Evolutionary conservation across 2,329 filamentous ascomycete genomes (phyloP), one percentile per base, ranked within the genome.

Genomic region (Aspergillus fumigatus): DNA sequence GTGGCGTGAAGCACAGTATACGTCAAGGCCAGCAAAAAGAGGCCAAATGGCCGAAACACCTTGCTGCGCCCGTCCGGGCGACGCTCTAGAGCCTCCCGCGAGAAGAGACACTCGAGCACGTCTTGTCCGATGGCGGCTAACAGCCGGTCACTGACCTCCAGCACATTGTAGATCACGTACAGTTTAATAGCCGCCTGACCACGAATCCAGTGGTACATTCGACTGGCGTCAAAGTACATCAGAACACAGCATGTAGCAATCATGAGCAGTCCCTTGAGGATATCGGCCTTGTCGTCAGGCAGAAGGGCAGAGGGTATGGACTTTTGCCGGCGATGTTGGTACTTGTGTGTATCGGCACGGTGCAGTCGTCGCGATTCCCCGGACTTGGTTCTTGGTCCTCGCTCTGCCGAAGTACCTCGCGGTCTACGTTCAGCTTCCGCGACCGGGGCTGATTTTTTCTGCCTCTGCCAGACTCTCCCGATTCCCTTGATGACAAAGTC

Each of bases 161-260:
- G 84, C 35, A 97, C 90, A 69, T 99, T 99, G 80, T 96, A 99
- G 54, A 99, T 97, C 57, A 99, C 94, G 72, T 99, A 99, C 10
- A 99, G 83, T 71, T 99, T 99, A 77, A 99, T 97, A 7, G 93
- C 92, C 1, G 92, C 93, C 73, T 99, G 94, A 0, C 92, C 94
- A 49, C 93, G 88, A 65, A 99, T 96, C 67, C 92, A 92, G 73
- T 99, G 94, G 69, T 99, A 99, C 90, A 97, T 97, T 52, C 92
- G 86, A 70, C 92, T 97, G 5, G 94, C 94, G 71, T 99, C 95
- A 48, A 99, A 88, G 25, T 85, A 87, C 86, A 96, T 93, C 51
- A 99, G 79, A 14, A 93, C 85, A 52, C 88, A 79, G 65, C 90
- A 96, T 68, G 91, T 97, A 67, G 84, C 86, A 50, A 97, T 83